Base-by-base conservation (phyloP, 2,329 filamentous ascomycete genomes). In the Lecanosticta acicola region DNA sequence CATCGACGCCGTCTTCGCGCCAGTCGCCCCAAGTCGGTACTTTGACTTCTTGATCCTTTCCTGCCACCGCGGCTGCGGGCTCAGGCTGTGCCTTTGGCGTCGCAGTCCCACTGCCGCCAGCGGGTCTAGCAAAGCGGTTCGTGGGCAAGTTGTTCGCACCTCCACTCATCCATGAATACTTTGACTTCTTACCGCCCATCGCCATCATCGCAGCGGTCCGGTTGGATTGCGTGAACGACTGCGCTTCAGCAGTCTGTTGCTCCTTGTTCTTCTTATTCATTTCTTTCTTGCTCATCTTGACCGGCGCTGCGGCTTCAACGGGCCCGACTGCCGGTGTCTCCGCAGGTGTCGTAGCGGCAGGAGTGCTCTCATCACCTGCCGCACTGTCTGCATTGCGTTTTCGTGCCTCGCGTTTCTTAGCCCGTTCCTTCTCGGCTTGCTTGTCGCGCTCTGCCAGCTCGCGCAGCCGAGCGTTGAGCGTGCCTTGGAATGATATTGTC, bases 281-380 rank as follows among this genome's bases (percentile, higher is more conserved):
- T 65, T 95, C 89, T 70, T 96, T 96, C 74, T 96, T 96, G 3
- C 84, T 85, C 41, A 87, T 76, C 65, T 89, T 91, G 54, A 71
- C 79, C 75, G 19, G 77, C n/a, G 50, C 48, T n/a, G 53, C 41
- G 16, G 51, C 42, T 14, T 55, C 50, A 65, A 49, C 66, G 68
- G 39, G 75, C 70, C 48, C 46, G 4, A 62, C 62, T 13, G 29
- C 61, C 10, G 59, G 52, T 11, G 59, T 57, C 19, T 57, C 54
- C 10, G 63, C 56, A n/a, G 51, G 39, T 19, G 43, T 46, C 32
- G 32, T 41, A 41, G 45, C 51, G n/a, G 43, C 46, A 13, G 39
- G 20, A 21, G 45, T 26, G n/a, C 58, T 54, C 32, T 43, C 46
- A 18, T 48, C 37, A 39, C 44, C 41, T 13, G 41, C 48, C n/a